Conservation (phyloP, 2,329 filamentous ascomycete species). For the Beauveria asiatica region DNA sequence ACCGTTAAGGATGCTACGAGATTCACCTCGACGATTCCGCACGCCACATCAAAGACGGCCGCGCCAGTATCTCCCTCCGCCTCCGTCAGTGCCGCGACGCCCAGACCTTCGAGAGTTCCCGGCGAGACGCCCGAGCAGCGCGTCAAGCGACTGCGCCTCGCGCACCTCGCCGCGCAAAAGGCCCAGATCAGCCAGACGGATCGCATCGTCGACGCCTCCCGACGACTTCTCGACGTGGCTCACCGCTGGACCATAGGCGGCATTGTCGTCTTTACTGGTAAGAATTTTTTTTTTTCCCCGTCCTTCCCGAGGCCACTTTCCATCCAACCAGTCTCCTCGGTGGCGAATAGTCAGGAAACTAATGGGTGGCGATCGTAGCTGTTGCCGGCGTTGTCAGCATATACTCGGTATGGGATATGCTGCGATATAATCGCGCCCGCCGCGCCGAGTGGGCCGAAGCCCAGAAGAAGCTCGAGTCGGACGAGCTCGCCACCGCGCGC, state of each 20-base stretch:
- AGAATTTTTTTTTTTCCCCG: constrained; percentile 7
- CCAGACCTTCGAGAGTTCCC: constrained; percentile 23
- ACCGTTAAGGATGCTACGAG: constrained; percentile 73
- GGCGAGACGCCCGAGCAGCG: constrained; percentile 61
- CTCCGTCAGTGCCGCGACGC: constrained; percentile 13
- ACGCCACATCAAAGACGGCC: constrained; percentile 56
- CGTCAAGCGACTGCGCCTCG: constrained; percentile 58
- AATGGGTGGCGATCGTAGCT: constrained; percentile 26
- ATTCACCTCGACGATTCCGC: constrained; percentile 46
- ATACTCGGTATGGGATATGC: constrained; percentile 55
- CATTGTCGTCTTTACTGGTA: constrained; percentile 50
- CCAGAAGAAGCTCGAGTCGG: constrained; percentile 44
- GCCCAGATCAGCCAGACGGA: constrained; percentile 47
- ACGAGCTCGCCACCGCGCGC: constrained; percentile 48
- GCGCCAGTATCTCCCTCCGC: constrained; percentile 19
- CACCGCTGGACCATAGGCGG: constrained; percentile 47
- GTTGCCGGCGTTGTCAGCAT: constrained; percentile 47
- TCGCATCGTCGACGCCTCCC: constrained; percentile 36
- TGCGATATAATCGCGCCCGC: constrained; percentile 51
- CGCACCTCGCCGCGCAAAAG: constrained; percentile 57
- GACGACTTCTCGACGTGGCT: constrained; percentile 45
- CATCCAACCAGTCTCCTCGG: background rate
- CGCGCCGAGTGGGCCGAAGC: constrained; percentile 49
- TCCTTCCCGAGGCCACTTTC: background rate
- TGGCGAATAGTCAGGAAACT: background rate